Conservation (phyloP, 2,329 filamentous ascomycete species). For the Sphaerulina vaccinii region DNA sequence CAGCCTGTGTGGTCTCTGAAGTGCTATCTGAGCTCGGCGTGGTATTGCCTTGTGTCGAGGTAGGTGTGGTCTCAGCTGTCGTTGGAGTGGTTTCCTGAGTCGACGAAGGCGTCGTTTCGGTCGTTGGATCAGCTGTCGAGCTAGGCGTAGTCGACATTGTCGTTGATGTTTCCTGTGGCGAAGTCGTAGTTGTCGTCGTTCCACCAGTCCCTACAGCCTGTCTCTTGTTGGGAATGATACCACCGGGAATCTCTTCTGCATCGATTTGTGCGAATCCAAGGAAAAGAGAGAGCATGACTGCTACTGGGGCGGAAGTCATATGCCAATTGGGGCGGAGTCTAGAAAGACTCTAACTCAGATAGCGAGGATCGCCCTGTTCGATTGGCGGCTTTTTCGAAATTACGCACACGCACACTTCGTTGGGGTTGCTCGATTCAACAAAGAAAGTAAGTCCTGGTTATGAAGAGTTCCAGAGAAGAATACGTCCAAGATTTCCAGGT, state of each 20-base stretch:
- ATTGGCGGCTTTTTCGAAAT: not conserved
- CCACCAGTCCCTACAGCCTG: slow-evolving; percentile 36
- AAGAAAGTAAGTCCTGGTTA: not conserved
- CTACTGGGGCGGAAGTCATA: slow-evolving; percentile 14
- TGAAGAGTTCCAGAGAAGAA: not conserved
- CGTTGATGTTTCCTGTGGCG: slow-evolving; percentile 16
- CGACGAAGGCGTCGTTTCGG: slow-evolving; percentile 15
- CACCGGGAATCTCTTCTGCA: slow-evolving; percentile 33
- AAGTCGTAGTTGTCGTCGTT: slow-evolving; percentile 20
- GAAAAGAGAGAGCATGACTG: slow-evolving; percentile 33
- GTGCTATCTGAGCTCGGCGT: slow-evolving; percentile 21
- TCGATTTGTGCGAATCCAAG: slow-evolving; percentile 34
- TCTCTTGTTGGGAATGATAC: slow-evolving; percentile 37
- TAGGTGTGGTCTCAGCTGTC: slow-evolving; percentile 9
- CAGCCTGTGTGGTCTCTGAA: slow-evolving; percentile 7
- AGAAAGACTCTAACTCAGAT: not conserved
- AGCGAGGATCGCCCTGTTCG: not conserved
- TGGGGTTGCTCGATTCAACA: not conserved
- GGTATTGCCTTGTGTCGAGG: slow-evolving; percentile 3
- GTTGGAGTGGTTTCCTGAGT: slow-evolving; percentile 10
- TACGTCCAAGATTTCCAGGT: not conserved
- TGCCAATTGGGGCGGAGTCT: not conserved
- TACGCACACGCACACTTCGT: not conserved
- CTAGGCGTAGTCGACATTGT: slow-evolving; percentile 2
- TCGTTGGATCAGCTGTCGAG: slow-evolving; percentile 3